Evolutionary conservation across 1,139 yeast species (phyloP).

Genomic region (Sugiyamaella pinicola): DNA sequence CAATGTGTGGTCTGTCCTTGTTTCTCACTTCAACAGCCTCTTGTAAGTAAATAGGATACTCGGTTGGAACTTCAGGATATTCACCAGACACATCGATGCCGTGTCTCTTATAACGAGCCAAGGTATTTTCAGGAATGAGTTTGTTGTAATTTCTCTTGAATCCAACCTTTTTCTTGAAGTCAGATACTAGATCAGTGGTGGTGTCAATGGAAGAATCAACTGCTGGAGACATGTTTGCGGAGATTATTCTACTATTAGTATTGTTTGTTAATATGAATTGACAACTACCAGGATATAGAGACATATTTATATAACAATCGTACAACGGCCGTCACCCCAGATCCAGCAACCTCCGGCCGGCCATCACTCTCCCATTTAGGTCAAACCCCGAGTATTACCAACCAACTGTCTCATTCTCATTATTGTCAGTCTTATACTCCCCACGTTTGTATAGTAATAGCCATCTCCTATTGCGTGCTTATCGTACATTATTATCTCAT

Average conservation of each 20-base stretch:
- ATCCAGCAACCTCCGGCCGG: not conserved
- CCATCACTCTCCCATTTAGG: constrained; percentile 4
- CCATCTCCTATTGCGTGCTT: constrained; percentile 7
- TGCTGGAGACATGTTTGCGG: constrained; percentile 15
- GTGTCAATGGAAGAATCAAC: constrained; percentile 1
- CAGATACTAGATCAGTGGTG: not conserved
- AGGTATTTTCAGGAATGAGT: constrained; percentile 46
- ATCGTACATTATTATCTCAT: constrained; percentile 3
- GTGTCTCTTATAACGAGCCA: constrained; percentile 43
- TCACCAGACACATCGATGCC: constrained; percentile 50
- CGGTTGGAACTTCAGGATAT: constrained; percentile 48
- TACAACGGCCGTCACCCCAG: not conserved
- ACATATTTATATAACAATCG: not conserved
- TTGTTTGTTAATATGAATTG: not conserved
- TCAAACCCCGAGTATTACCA: constrained; percentile 1
- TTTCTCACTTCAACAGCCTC: constrained; percentile 53
- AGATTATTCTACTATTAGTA: not conserved
- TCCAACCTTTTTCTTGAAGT: constrained; percentile 12
- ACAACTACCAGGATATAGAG: too few species aligned
- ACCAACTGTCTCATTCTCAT: not conserved
- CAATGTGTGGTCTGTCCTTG: constrained; percentile 46
- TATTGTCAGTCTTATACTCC: not conserved
- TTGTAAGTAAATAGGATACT: constrained; percentile 54
- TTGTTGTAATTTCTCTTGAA: constrained; percentile 26
- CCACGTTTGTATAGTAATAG: not conserved